Evolutionary conservation across 148 eudicot species (phyloP), one percentile per base, ranked within the genome.

Genomic region (Camellia lanceoleosa): DNA sequence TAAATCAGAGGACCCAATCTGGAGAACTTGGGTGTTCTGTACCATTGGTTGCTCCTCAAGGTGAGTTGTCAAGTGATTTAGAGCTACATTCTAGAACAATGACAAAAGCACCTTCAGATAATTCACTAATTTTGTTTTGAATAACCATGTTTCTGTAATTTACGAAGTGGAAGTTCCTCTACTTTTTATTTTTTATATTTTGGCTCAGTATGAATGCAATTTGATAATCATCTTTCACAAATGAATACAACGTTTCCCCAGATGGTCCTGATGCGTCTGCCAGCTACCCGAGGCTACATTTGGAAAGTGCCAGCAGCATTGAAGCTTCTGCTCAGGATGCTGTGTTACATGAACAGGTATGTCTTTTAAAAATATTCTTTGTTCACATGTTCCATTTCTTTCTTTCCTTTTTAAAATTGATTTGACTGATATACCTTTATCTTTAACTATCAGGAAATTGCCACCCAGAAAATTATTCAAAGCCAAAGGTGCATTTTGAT

Each of bases 261-360:
- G 84, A 77, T 76, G 80, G 65, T 41, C 61, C 80, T 76, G 55
- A 23, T 68, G 59, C 51, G 68, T 75, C 83, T 80, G 73, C 73
- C 76, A 68, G 78, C 83, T 60, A 79, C 80, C 74, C 78, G 75
- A 83, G 77, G 85, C 73, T 84, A 66, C 85, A 75, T 68, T 74
- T 66, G 47, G 68, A 42, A 77, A 77, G 73, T 71, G 68, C 56
- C 41, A 54, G 58, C 66, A 92, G 93, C 77, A 87, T 95, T 83
- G 98, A 95, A 78, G 84, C 86, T 86, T 90, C 88, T 86, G 98
- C 87, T 71, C 94, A 89, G 85, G 93, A 86, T 81, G 97, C 97
- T 76, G 91, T 95, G 81, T 82, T 95, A 69, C 97, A 83, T 80
- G 98, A 95, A 84, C 98, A 95, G 87, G 98, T 95, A 93, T 75